These are phyloP conservation scores for Penicillium glabrum DNA, from an alignment of 2,329 filamentous ascomycete species.

Conservation along the genomic window DNA sequence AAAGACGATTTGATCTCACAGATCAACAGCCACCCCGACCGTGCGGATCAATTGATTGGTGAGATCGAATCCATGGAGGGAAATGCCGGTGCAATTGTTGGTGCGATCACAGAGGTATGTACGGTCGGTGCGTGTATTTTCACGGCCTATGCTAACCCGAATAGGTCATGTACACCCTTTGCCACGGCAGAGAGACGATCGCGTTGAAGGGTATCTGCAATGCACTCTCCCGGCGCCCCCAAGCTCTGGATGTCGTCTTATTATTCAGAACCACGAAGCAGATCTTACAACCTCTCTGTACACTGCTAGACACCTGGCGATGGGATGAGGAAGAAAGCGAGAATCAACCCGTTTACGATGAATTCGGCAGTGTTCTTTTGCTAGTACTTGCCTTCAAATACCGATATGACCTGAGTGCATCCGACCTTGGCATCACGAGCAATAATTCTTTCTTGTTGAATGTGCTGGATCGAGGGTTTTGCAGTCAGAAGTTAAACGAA, in stretches of 20 bases:
- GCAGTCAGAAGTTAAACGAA: conserved; percentile 50
- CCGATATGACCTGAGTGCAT: conserved; percentile 54
- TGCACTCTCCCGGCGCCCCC: conserved; percentile 55
- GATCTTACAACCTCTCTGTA: conserved; percentile 59
- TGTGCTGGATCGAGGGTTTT: conserved; percentile 49
- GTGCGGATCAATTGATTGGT: conserved; percentile 71
- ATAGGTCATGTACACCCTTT: conserved; percentile 56
- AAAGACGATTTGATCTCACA: conserved; percentile 78
- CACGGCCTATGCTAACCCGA: conserved; percentile 52
- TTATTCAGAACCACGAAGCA: conserved; percentile 59
- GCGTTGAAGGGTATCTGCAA: conserved; percentile 63
- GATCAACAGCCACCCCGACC: conserved; percentile 73
- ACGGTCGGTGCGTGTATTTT: conserved; percentile 52
- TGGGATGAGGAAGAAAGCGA: conserved; percentile 66
- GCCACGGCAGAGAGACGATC: conserved; percentile 61
- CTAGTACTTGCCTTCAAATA: conserved; percentile 58
- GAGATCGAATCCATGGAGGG: conserved; percentile 89
- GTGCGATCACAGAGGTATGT: conserved; percentile 70
- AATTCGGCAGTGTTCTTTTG: conserved; percentile 63
- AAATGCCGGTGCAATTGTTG: conserved; percentile 82
- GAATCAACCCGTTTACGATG: conserved; percentile 65
- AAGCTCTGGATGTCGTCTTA: conserved; percentile 58
- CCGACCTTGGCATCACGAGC: conserved; percentile 54
- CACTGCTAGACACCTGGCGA: conserved; percentile 61
- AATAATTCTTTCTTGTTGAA: conserved; percentile 57